A percentile compares a stretch with the other conserved stretches of the same genome.
phyloP scores from a whole-genome alignment of 768 basidiomycete genomes.

The Suillus cothurnatus region DNA sequence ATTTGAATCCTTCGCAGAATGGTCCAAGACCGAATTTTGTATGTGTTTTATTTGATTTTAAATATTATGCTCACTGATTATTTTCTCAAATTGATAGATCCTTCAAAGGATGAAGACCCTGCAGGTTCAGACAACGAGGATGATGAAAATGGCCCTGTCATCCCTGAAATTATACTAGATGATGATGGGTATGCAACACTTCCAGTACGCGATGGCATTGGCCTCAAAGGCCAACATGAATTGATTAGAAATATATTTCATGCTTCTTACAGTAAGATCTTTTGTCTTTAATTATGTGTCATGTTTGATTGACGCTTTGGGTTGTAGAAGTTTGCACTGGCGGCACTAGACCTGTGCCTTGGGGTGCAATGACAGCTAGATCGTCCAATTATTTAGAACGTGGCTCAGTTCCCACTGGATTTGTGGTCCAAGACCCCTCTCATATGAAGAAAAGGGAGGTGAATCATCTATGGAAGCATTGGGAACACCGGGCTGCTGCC shows the following conservation, averaged over 20 bases:
- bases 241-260: background rate
- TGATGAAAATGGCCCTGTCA: background rate
- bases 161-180: background rate
- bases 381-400: background rate
- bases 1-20: too few species aligned
- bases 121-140: background rate
- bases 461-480: background rate
- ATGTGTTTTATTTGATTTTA: too few species aligned
- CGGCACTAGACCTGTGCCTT: background rate
- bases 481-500: background rate
- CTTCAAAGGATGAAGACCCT: constrained; percentile 6
- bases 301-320: background rate
- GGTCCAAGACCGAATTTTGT: too few species aligned
- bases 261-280: background rate
- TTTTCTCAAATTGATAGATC: too few species aligned
- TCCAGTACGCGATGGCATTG: background rate
- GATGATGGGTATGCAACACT: background rate
- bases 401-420: background rate
- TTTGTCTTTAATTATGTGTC: background rate
- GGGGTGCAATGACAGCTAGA: background rate
- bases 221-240: constrained; percentile 1
- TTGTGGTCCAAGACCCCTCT: background rate
- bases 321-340: background rate
- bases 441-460: background rate
- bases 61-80: too few species aligned